phyloP scores from a whole-genome alignment of 306 rosid genomes.

The Trifolium dubium region DNA sequence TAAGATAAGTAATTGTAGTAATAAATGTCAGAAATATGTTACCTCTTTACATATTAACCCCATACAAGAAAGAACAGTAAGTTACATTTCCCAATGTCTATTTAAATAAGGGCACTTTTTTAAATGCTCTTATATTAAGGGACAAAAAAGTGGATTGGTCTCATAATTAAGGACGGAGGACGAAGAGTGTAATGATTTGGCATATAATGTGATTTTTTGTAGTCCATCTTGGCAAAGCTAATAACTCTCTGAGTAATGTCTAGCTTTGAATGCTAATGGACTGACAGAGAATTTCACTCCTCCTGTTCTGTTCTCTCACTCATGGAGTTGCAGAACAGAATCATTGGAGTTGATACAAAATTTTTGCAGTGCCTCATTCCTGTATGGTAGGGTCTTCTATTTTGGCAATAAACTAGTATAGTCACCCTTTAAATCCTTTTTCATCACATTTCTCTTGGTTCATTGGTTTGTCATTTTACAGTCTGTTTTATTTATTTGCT shows the following conservation, averaged over 20 bases:
- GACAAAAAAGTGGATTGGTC: too few relatives aligned
- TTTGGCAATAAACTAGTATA: background rate
- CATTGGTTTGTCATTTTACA: background rate
- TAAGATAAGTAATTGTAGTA: too few relatives aligned
- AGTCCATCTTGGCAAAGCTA: conserved; percentile 89
- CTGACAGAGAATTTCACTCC: conserved; percentile 41
- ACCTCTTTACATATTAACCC: too few relatives aligned
- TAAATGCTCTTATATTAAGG: too few relatives aligned
- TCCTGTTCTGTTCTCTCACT: conserved; percentile 50
- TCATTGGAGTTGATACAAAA: conserved; percentile 45
- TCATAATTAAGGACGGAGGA: too few relatives aligned
- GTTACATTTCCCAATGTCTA: too few relatives aligned
- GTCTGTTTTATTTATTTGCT: background rate
- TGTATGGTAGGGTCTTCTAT: background rate
- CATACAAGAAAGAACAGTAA: too few relatives aligned
- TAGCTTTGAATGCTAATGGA: conserved; percentile 75
- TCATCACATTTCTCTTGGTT: background rate
- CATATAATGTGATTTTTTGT: background rate
- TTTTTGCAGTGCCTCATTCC: background rate
- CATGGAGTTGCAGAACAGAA: conserved; percentile 51
- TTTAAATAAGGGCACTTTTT: too few relatives aligned
- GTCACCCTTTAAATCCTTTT: background rate
- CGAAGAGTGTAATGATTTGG: too few relatives aligned
- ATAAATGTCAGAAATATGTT: too few relatives aligned
- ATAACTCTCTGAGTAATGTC: conserved; percentile 51